Base-by-base conservation (phyloP, 768 basidiomycete genomes). In the Boletus subcaerulescens region DNA sequence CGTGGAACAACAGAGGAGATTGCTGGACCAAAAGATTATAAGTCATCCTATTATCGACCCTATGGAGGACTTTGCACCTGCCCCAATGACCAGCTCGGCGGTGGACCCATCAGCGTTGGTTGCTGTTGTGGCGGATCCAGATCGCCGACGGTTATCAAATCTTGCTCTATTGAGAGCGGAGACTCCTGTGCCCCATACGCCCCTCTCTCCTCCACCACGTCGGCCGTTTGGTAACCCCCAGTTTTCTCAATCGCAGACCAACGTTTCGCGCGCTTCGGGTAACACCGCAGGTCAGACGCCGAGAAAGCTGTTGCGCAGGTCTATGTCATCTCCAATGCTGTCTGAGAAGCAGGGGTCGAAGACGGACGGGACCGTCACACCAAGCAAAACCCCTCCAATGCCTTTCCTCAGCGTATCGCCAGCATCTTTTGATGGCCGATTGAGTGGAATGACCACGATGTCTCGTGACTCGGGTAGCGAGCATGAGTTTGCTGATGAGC, bases 131-230 rank as follows among this genome's bases (percentile, higher is more conserved):
- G 33, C 51, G 14, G 58, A 60, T 32, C 71, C 60, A n/a, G 74
- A 76, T 36, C 70, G 72, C 35, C 70, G 73, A 45, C 67, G 66
- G 32, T 54, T 68, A 44, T 71, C 77, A 7, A 80, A 74, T 56
- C 76, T 76, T 42, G 70, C 80, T 38, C 81, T 82, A 20, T 58
- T 73, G 33, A 83, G 88, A 15, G 84, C 81, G 14, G 85, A 86
- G 56, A 89, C 86, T 0, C 89, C 89, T 13, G 80, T 77, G 11
- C 82, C 77, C 20, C 71, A 84, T 57, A 81, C 78, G 2, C 84
- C 87, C 20, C 75, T 91, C 18, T 75, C 83, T 3, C 89, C 87
- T 35, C 82, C 89, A 6, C 88, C 89, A 11, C 78, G 77, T 59
- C 71, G 76, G 60, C 67, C 78, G 29, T 66, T 79, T 52, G 49